Evolutionary conservation across 192 early-diverging fungal genomes (phyloP).

Genomic region (Piromyces finnis): DNA sequence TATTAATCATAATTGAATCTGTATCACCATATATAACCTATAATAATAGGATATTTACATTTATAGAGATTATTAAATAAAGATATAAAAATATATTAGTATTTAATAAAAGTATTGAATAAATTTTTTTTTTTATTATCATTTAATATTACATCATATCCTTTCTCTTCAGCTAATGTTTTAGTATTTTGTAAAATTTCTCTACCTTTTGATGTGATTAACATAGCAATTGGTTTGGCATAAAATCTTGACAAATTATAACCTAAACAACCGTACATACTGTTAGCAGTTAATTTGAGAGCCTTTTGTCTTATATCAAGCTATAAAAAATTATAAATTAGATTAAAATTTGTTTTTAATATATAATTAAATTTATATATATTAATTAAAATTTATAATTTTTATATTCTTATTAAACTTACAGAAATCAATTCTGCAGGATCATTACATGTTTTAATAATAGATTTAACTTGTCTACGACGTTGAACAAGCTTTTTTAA

Average conservation of each 20-base stretch:
- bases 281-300: slow-evolving; percentile 93
- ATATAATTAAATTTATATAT: too few relatives aligned
- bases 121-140: too few relatives aligned
- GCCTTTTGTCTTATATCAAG: slow-evolving; percentile 86
- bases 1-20: slow-evolving; percentile 97
- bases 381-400: too few relatives aligned
- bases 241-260: slow-evolving; percentile 84
- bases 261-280: slow-evolving; percentile 97
- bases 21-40: slow-evolving; percentile 99
- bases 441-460: slow-evolving; percentile 58
- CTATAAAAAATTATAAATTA: slow-evolving; percentile 19
- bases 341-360: too few relatives aligned
- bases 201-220: slow-evolving; percentile 85
- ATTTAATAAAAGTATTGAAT: background rate
- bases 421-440: background rate
- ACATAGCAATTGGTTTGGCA: slow-evolving; percentile 91
- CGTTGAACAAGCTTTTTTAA: slow-evolving; percentile 78
- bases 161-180: slow-evolving; percentile 45
- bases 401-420: too few relatives aligned
- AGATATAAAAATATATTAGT: too few relatives aligned
- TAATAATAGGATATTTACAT: too few relatives aligned
- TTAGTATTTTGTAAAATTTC: slow-evolving; percentile 92
- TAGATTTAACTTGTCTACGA: slow-evolving; percentile 67
- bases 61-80: too few relatives aligned
- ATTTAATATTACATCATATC: background rate